phyloP scores from a whole-genome alignment of 2,329 filamentous ascomycete genomes.

The Sclerotinia glacialis region DNA sequence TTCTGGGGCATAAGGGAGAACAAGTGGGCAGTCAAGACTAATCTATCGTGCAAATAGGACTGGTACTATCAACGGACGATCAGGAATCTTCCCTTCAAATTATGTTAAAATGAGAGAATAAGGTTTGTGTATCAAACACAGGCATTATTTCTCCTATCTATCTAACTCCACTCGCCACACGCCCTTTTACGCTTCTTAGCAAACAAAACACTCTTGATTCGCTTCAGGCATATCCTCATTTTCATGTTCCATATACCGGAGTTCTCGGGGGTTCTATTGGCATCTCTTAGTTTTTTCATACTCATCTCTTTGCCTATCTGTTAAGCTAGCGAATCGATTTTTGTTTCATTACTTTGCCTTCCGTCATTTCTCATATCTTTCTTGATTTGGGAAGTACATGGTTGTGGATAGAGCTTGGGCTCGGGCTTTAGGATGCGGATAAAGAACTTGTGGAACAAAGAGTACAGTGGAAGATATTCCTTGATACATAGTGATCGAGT shows the following conservation, averaged over 20 bases:
- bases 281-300: neutral
- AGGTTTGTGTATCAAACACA: neutral
- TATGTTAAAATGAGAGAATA: slow-evolving; percentile 65
- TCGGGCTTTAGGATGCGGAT: neutral
- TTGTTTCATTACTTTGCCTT: neutral
- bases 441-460: neutral
- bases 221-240: neutral
- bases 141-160: neutral
- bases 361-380: neutral
- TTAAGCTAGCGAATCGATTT: neutral
- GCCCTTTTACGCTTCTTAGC: neutral
- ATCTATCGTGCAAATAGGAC: slow-evolving; percentile 56
- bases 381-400: neutral
- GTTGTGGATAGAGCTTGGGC: neutral
- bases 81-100: slow-evolving; percentile 90
- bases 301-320: neutral
- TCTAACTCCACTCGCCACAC: neutral
- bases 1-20: neutral
- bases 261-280: slow-evolving; percentile 1
- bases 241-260: slow-evolving; percentile 1
- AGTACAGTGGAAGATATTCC: neutral
- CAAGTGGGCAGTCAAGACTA: neutral
- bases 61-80: slow-evolving; percentile 76
- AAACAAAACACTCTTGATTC: neutral
- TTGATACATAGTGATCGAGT: slow-evolving; percentile 7